Conservation (phyloP, 345 rosid genomes). For the Sonneratia alba region DNA sequence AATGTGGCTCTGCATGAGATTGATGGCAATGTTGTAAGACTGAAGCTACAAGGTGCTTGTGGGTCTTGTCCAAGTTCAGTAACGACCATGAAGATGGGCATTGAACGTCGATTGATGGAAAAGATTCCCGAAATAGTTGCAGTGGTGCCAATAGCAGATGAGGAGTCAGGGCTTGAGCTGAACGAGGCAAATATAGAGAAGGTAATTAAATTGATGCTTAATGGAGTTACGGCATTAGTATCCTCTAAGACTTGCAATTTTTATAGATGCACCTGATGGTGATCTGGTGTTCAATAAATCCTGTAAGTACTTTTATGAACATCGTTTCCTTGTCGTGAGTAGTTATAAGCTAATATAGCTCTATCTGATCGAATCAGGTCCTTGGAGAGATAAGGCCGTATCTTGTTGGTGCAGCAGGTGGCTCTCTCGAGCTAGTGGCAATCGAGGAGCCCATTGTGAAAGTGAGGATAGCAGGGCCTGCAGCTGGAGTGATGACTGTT, state of each 20-base stretch:
- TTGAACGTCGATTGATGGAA: constrained; percentile 88
- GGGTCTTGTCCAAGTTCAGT: constrained; percentile 93
- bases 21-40: constrained; percentile 79
- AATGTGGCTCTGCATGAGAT: constrained; percentile 90
- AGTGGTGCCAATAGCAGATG: constrained; percentile 72
- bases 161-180: constrained; percentile 86
- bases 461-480: constrained; percentile 82
- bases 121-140: constrained; percentile 92
- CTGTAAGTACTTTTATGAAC: background rate
- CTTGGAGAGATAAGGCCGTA: constrained; percentile 96
- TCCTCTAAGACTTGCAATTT: background rate
- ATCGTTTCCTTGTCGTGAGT: background rate
- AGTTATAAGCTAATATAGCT: background rate
- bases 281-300: background rate
- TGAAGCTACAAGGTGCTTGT: constrained; percentile 95
- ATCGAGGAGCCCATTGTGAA: constrained; percentile 87
- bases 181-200: constrained; percentile 81
- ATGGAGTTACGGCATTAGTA: background rate
- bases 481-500: constrained; percentile 96
- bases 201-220: constrained; percentile 25
- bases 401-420: constrained; percentile 91
- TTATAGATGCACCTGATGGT: no score
- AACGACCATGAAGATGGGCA: constrained; percentile 91
- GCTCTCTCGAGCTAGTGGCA: constrained; percentile 75
- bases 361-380: constrained; percentile 35